These are phyloP conservation scores for Aureobasidium musti DNA, from an alignment of 2,329 filamentous ascomycete genomes.

Conservation along the genomic window DNA sequence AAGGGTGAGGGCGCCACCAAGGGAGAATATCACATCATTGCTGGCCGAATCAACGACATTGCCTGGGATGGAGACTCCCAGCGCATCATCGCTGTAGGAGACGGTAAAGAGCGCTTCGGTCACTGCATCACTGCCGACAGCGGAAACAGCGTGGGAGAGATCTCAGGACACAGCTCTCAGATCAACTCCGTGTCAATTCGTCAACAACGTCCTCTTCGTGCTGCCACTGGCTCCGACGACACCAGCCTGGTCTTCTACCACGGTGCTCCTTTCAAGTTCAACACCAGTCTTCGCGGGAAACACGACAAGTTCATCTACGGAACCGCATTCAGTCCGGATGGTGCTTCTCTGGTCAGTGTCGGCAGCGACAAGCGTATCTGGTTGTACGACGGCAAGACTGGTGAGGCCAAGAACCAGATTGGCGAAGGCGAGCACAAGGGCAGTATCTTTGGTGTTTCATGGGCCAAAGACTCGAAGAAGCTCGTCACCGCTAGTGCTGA, in stretches of 20 bases:
- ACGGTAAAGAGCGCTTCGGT: slow-evolving; percentile 90
- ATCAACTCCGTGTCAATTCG: slow-evolving; percentile 91
- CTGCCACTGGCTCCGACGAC: slow-evolving; percentile 89
- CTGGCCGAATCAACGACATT: slow-evolving; percentile 91
- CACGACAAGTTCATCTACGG: slow-evolving; percentile 90
- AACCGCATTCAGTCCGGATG: slow-evolving; percentile 87
- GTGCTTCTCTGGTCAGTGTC: slow-evolving; percentile 76
- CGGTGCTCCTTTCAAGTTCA: slow-evolving; percentile 94
- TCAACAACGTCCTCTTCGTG: slow-evolving; percentile 84
- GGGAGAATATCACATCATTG: slow-evolving; percentile 92
- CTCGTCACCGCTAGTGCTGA: slow-evolving; percentile 93
- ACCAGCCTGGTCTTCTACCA: slow-evolving; percentile 88
- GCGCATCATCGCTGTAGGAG: slow-evolving; percentile 92
- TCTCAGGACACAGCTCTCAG: slow-evolving; percentile 84
- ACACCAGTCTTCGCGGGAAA: slow-evolving; percentile 72
- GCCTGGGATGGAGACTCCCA: slow-evolving; percentile 98
- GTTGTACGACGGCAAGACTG: slow-evolving; percentile 95
- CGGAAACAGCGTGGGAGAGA: slow-evolving; percentile 93
- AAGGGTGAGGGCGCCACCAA: slow-evolving; percentile 85
- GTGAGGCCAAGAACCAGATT: slow-evolving; percentile 75
- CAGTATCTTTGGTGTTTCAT: slow-evolving; percentile 89
- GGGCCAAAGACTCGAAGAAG: slow-evolving; percentile 81
- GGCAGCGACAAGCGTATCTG: slow-evolving; percentile 92
- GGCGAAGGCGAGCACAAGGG: slow-evolving; percentile 85
- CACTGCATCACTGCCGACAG: slow-evolving; percentile 94